Base-by-base conservation (phyloP, 306 rosid genomes). In the Fragaria vesca region DNA sequence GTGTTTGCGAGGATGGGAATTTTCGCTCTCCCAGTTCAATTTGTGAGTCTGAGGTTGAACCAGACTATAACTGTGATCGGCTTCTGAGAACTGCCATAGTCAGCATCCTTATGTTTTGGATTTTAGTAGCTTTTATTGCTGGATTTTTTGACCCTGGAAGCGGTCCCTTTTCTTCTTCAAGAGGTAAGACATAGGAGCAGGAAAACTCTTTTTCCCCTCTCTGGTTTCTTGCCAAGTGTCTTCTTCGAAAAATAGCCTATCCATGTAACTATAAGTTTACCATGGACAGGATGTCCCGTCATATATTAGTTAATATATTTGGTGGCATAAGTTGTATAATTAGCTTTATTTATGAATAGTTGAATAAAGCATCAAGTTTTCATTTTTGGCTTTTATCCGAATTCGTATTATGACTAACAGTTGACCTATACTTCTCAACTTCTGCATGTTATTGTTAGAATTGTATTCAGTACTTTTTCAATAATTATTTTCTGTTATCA, bases 41-140 rank as follows among this genome's bases (percentile, higher is more conserved):
- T 40, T 75, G 69, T 76, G 97, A 83, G 80, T 73, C 78, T 13
- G 90, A 83, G 48, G 73, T 2, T 34, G 84, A 15, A 38, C 76
- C 73, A 36, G 72, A 50, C 68, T 81, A 69, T 54, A 76, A 72
- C 67, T 87, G 84, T 73, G 91, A 91, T 60, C 90, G 83, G 77
- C 47, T 85, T 68, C 60, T 88, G 83, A 91, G 90, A 83, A 90
- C 91, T 78, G 96, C 90, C 36, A 85, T 90, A 16, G 74, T 93
- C 80, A 85, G 91, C 80, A 20, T 91, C 65, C 84, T 91, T 34
- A 83, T 88, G 79, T 42, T 93, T 32, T 90, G 93, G 91, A 85
- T 90, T 82, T 82, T 89, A 57, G 30, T 91, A 24, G 96, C 92
- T 36, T 80, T 93, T 80, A 77, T 90, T 83, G 86, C 84, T 78